Evolutionary conservation across 148 eudicot genomes (phyloP).

Genomic region (Diospyros kaki): DNA sequence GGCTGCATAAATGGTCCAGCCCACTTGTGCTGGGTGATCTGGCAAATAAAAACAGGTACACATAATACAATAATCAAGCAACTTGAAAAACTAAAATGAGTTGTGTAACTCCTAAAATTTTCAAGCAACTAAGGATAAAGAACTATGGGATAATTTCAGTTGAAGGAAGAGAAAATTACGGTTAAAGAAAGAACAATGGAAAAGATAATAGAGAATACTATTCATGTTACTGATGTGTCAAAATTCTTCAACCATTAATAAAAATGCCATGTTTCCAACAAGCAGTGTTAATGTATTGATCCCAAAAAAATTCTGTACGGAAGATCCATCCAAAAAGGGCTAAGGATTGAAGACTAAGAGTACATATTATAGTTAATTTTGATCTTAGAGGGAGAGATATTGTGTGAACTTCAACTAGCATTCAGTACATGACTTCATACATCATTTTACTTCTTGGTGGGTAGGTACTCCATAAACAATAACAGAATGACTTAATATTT

Average conservation of each 20-base stretch:
- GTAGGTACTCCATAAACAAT: no score
- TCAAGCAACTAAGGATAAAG: background rate
- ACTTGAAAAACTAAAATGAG: background rate
- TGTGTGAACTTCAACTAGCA: no score
- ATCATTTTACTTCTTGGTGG: no score
- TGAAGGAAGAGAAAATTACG: background rate
- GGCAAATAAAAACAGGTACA: constrained; percentile 11
- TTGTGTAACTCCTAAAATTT: background rate
- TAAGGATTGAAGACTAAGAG: background rate
- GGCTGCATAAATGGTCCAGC: constrained; percentile 76
- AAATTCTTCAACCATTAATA: background rate
- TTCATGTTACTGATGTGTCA: background rate
- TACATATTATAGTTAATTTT: background rate
- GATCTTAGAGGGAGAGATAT: background rate
- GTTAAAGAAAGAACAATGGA: background rate
- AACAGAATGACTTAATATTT: no score
- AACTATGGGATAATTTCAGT: background rate
- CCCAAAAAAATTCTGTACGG: background rate
- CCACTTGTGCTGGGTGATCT: constrained; percentile 68
- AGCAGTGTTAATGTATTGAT: no score
- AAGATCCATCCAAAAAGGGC: no score
- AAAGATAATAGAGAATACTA: background rate
- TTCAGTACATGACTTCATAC: no score
- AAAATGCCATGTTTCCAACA: background rate
- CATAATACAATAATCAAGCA: background rate